These are phyloP conservation scores for Candida endomychidarum DNA, from an alignment of 805 yeast species.

Conservation along the genomic window DNA sequence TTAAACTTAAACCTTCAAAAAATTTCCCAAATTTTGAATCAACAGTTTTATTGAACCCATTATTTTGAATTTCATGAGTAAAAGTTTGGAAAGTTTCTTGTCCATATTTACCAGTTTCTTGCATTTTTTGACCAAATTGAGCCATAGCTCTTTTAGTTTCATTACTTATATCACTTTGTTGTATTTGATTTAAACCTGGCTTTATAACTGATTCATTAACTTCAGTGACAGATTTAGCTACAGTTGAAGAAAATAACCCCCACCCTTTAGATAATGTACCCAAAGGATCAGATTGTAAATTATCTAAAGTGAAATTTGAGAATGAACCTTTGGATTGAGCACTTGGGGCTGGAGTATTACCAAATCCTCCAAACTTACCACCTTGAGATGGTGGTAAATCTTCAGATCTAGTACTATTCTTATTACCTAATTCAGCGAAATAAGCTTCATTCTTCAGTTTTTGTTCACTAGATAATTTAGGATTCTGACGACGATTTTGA, in stretches of 20 bases:
- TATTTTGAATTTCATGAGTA: conserved; percentile 46
- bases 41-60: conserved; percentile 43
- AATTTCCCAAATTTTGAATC: conserved; percentile 50
- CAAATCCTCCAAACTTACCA: conserved; percentile 90
- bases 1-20: conserved; percentile 53
- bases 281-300: conserved; percentile 77
- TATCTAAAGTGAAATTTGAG: conserved; percentile 61
- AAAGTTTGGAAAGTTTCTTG: conserved; percentile 63
- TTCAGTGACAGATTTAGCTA: conserved; percentile 77
- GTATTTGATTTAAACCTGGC: conserved; percentile 82
- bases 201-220: conserved; percentile 87
- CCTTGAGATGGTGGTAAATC: conserved; percentile 90
- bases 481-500: conserved; percentile 44
- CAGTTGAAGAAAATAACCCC: conserved; percentile 87
- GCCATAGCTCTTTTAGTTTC: conserved; percentile 93
- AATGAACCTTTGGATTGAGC: conserved; percentile 38
- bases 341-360: conserved; percentile 65
- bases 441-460: conserved; percentile 74
- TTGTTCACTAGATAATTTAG: conserved; percentile 31
- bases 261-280: conserved; percentile 93
- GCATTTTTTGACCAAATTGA: conserved; percentile 93
- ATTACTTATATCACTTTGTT: conserved; percentile 70
- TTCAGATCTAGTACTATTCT: conserved; percentile 71
- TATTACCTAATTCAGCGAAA: conserved; percentile 75
- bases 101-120: conserved; percentile 79